phyloP scores from a whole-genome alignment of 1,284 basidiomycete genomes.

The Rhodotorula glutinis region DNA sequence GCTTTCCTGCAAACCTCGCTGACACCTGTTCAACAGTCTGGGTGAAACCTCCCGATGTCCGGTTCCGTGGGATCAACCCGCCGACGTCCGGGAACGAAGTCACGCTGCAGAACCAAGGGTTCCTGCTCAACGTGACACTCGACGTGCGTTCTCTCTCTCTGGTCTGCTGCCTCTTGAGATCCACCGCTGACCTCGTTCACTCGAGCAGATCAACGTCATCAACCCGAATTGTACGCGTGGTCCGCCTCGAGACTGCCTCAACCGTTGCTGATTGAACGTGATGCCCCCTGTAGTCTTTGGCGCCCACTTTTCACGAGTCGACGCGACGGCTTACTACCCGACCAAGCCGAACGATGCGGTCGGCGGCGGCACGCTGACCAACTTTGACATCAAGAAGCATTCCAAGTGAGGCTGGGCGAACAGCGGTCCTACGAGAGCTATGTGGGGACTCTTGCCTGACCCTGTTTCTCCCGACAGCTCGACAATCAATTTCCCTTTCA shows the following conservation, averaged over 20 bases:
- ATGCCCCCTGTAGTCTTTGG: slow-evolving; percentile 41
- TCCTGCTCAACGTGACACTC: slow-evolving; percentile 42
- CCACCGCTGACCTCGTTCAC: background rate
- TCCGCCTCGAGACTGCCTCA: rapidly evolving
- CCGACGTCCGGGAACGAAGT: slow-evolving; percentile 41
- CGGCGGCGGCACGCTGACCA: slow-evolving; percentile 40
- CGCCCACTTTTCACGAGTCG: slow-evolving; percentile 38
- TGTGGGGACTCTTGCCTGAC: no score
- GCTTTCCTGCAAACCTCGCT: no score
- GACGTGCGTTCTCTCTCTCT: slow-evolving; percentile 19
- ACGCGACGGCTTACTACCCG: slow-evolving; percentile 42
- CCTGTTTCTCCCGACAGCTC: slow-evolving; percentile 22
- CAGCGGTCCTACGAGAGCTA: no score
- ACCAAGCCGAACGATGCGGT: slow-evolving; percentile 34
- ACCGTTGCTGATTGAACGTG: background rate
- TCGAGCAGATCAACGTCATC: slow-evolving; percentile 40
- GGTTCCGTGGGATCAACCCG: slow-evolving; percentile 43
- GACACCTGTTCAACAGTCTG: slow-evolving; percentile 33
- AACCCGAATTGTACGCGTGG: slow-evolving; percentile 41
- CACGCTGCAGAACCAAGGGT: slow-evolving; percentile 36
- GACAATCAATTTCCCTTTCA: slow-evolving; percentile 43
- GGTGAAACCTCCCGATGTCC: slow-evolving; percentile 46
- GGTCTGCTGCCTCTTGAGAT: no score
- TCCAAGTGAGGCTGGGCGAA: slow-evolving; percentile 37
- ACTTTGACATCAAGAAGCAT: slow-evolving; percentile 40